Base-by-base conservation (phyloP, 371 early-diverging fungal species). In the Batrachochytrium dendrobatidis region DNA sequence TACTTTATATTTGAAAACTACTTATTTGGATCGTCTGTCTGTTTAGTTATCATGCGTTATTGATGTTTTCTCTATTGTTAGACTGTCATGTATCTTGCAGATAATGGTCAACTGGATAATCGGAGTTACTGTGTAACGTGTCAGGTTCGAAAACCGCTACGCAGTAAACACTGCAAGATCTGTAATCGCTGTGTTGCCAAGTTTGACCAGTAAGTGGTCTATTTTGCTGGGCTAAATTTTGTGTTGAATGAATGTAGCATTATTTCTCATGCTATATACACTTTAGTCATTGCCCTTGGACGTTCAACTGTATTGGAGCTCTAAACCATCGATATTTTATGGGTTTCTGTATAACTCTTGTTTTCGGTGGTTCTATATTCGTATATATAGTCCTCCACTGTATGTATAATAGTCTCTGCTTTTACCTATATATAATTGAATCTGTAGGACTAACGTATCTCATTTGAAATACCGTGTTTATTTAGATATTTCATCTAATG, bases 161-260 rank as follows among this genome's bases (percentile, higher is more conserved):
- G 99, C 29, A 91, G 95, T 20, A 99, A 99, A 73, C 99, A 99
- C 63, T 99, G 99, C 76, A 87, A 86, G 59, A 76, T 88, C 35
- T 99, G 99, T 68, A 84, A 94, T 64, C 85, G 91, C 50, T 99
- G 99, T 71, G 94, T 99, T 3, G 91, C 93, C n/a, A 84, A 85
- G 58, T 97, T 99, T 79, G 99, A 99, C 64, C 99, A 99, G 85
- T 84, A 80, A 72, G 80, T 74, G 8, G 20, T 34, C 4, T 54
- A 28, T 35, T 12, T n/a, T 48, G 8, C 24, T 48, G 49, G 25
- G 17, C 39, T 39, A n/a, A 39, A 48, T 6, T 22, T 29, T 25
- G 25, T 48, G 49, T 29, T 18, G 8, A 22, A 7, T 6, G 8
- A 48, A 48, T 48, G 49, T 48, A 6, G 22, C 3, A 39, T 39